These are phyloP conservation scores for Metarhizium sp. DNA, from an alignment of 2,329 filamentous ascomycete genomes.

Conservation along the genomic window DNA sequence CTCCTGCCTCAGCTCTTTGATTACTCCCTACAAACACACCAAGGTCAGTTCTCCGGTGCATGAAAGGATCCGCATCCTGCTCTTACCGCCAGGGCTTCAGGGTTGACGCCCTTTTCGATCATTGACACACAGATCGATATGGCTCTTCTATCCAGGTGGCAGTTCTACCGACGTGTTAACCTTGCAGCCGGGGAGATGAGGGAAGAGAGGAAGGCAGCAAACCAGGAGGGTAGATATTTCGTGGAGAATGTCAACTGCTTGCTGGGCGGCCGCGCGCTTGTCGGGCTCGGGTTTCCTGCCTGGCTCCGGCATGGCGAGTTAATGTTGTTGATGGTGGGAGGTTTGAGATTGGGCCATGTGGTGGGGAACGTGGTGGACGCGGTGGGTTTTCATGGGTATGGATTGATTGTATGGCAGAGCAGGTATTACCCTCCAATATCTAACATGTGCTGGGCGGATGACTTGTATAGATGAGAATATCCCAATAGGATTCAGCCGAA, in stretches of 20 bases:
- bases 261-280: conserved; percentile 68
- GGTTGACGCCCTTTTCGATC: conserved; percentile 95
- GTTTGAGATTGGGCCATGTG: not conserved
- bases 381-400: not conserved
- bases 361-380: conserved; percentile 1
- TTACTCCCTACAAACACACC: conserved; percentile 36
- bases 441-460: too few species aligned
- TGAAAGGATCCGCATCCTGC: not conserved
- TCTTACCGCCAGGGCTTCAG: conserved; percentile 83
- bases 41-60: not conserved
- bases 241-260: conserved; percentile 73
- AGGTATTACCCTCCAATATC: too few species aligned
- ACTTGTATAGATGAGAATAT: too few species aligned
- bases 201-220: conserved; percentile 20
- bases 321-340: not conserved
- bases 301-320: conserved; percentile 29
- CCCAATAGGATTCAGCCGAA: too few species aligned
- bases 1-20: conserved; percentile 50
- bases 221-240: conserved; percentile 88
- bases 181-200: too few species aligned
- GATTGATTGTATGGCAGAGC: too few species aligned
- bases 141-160: conserved; percentile 80
- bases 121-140: conserved; percentile 92
- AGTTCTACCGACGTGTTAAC: conserved; percentile 55
- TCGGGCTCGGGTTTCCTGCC: conserved; percentile 26